A percentile compares a stretch with the other conserved stretches of the same genome.
These are phyloP conservation scores for Beauveria scarabaeidicola DNA, from an alignment of 2,329 filamentous ascomycete genomes.

Conservation along the genomic window DNA sequence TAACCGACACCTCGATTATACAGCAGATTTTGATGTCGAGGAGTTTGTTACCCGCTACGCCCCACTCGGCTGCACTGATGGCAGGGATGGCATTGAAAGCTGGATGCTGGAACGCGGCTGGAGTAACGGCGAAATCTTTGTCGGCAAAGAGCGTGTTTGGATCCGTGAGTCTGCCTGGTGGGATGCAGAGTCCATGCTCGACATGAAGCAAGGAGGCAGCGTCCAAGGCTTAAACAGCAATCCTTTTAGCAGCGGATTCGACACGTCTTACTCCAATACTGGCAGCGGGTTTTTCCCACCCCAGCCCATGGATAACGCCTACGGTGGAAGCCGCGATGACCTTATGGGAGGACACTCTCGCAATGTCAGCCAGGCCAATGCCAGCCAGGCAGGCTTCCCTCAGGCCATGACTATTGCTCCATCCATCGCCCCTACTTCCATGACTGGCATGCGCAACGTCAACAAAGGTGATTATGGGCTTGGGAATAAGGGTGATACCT, in stretches of 20 bases:
- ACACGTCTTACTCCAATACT: conserved; percentile 62
- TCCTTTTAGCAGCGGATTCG: conserved; percentile 41
- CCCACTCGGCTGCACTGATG: conserved; percentile 77
- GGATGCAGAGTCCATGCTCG: conserved; percentile 95
- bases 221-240: conserved; percentile 36
- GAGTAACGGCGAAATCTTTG: conserved; percentile 93
- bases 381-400: conserved; percentile 42
- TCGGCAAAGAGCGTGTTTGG: conserved; percentile 90
- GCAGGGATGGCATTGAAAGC: conserved; percentile 84
- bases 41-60: conserved; percentile 83
- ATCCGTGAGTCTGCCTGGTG: conserved; percentile 92
- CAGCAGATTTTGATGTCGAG: conserved; percentile 88
- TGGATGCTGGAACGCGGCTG: conserved; percentile 93
- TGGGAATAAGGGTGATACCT: conserved; percentile 74
- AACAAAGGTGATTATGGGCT: conserved; percentile 78
- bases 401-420: conserved; percentile 33
- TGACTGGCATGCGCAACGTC: conserved; percentile 48
- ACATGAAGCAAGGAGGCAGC: conserved; percentile 62
- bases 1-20: conserved; percentile 88
- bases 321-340: conserved; percentile 64
- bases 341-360: conserved; percentile 49
- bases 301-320: conserved; percentile 49
- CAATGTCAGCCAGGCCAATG: conserved; percentile 46
- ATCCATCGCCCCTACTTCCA: conserved; percentile 51
- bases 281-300: conserved; percentile 63